These are phyloP conservation scores for Fusarium coicis DNA, from an alignment of 2,329 filamentous ascomycete species.

Conservation along the genomic window DNA sequence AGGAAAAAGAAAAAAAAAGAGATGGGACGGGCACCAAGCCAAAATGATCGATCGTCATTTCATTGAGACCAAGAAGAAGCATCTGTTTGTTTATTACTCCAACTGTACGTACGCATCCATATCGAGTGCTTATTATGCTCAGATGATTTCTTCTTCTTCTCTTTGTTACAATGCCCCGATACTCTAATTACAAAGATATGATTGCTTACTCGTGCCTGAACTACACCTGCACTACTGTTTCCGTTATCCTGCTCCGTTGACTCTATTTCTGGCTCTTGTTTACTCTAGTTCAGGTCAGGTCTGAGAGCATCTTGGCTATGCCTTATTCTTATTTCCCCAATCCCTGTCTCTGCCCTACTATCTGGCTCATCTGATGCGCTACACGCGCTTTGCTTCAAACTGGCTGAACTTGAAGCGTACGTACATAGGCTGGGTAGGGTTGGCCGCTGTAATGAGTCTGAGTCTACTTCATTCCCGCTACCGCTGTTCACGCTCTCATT, in stretches of 20 bases:
- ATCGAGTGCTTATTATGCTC: neutral
- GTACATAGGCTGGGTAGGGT: constrained; percentile 37
- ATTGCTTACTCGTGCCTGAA: neutral
- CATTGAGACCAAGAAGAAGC: neutral
- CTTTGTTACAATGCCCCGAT: constrained; percentile 26
- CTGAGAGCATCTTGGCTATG: constrained; percentile 20
- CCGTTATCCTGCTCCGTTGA: constrained; percentile 10
- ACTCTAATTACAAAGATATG: constrained; percentile 10
- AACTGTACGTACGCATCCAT: neutral
- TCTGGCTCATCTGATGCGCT: constrained; percentile 10
- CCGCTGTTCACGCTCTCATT: constrained; percentile 31
- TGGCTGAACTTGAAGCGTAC: constrained; percentile 30
- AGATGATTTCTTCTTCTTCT: constrained; percentile 10
- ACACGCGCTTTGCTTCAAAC: constrained; percentile 4
- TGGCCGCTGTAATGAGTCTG: constrained; percentile 34
- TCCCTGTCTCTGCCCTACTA: constrained; percentile 14
- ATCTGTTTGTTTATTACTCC: neutral
- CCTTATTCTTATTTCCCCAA: constrained; percentile 24
- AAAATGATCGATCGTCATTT: constrained; percentile 3
- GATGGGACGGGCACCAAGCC: constrained; percentile 16
- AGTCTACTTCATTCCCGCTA: constrained; percentile 22
- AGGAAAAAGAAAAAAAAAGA: constrained; percentile 2
- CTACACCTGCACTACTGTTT: constrained; percentile 28
- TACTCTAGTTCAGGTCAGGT: constrained; percentile 11
- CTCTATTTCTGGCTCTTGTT: constrained; percentile 37